Conservation (phyloP, 805 yeast genomes). For the Zygotorulaspora danielsina region DNA sequence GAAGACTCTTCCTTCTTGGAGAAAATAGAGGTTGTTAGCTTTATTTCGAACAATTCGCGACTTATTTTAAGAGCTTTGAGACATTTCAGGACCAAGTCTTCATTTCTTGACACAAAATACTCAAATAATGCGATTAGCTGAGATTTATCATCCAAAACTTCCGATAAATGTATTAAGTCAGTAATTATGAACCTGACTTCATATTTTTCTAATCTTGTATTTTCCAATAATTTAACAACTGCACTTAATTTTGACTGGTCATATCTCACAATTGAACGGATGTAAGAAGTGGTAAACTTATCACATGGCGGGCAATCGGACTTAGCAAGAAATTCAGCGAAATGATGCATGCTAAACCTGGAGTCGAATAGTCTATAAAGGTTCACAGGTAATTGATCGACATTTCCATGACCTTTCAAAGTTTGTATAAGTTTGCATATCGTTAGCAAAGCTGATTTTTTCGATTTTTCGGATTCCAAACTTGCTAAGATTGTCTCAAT, state of each 20-base stretch:
- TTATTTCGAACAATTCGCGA: constrained; percentile 55
- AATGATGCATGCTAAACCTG: constrained; percentile 20
- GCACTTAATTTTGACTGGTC: constrained; percentile 38
- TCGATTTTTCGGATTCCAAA: constrained; percentile 39
- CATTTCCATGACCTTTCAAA: constrained; percentile 38
- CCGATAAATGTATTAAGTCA: constrained; percentile 38
- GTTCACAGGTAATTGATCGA: constrained; percentile 40
- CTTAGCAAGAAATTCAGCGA: constrained; percentile 22
- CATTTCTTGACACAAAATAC: constrained; percentile 36
- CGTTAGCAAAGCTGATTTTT: constrained; percentile 44
- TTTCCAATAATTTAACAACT: constrained; percentile 38
- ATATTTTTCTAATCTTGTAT: constrained; percentile 34
- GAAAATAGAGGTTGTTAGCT: constrained; percentile 59
- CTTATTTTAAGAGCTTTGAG: constrained; percentile 36
- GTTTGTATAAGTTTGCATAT: constrained; percentile 49
- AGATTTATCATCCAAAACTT: constrained; percentile 39
- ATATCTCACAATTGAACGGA: constrained; percentile 42
- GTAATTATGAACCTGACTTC: constrained; percentile 38
- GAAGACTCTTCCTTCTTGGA: constrained; percentile 22
- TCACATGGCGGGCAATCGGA: constrained; percentile 34
- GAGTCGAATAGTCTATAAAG: constrained; percentile 35
- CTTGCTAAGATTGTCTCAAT: constrained; percentile 51
- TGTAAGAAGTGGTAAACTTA: constrained; percentile 43
- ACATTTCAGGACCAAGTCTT: constrained; percentile 39
- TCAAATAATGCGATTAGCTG: constrained; percentile 40